These are phyloP conservation scores for Coemansia sp. DNA, from an alignment of 192 early-diverging fungal genomes.

Conservation along the genomic window DNA sequence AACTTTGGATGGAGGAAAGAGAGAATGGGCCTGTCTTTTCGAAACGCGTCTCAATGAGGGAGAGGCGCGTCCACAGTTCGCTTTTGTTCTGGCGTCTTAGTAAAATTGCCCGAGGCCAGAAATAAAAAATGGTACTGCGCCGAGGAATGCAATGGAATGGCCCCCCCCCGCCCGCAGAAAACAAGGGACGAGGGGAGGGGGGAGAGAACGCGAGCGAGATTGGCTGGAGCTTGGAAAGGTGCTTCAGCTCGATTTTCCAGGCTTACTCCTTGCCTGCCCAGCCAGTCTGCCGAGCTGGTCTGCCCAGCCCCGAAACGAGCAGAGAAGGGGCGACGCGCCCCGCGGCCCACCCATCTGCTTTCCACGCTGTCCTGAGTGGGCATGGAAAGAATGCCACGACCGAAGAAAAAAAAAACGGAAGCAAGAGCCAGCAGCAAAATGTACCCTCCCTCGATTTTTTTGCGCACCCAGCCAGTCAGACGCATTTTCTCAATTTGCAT, in stretches of 20 bases:
- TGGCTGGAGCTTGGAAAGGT: not conserved
- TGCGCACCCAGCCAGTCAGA: not conserved
- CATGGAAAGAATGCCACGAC: not conserved
- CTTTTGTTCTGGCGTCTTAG: too few relatives aligned
- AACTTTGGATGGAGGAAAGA: not conserved
- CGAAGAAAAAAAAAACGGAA: not conserved
- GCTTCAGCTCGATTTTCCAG: not conserved
- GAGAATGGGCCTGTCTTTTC: not conserved
- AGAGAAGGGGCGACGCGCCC: too few relatives aligned
- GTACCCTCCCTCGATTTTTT: conserved; percentile 5
- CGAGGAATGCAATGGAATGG: not conserved
- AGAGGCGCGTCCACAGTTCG: not conserved
- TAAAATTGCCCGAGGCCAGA: too few relatives aligned
- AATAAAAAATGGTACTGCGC: too few relatives aligned
- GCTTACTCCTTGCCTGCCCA: not conserved
- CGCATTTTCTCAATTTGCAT: conserved; percentile 1
- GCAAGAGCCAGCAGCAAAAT: not conserved
- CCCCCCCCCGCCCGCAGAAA: not conserved
- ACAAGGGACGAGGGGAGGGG: not conserved
- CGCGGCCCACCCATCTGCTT: not conserved
- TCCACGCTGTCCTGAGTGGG: not conserved
- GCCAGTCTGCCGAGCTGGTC: too few relatives aligned
- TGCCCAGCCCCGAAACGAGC: too few relatives aligned
- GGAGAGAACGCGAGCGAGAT: not conserved
- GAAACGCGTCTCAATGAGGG: too few relatives aligned